phyloP scores from a whole-genome alignment of 164 flowering plant genomes.

The Vitis amurensis region DNA sequence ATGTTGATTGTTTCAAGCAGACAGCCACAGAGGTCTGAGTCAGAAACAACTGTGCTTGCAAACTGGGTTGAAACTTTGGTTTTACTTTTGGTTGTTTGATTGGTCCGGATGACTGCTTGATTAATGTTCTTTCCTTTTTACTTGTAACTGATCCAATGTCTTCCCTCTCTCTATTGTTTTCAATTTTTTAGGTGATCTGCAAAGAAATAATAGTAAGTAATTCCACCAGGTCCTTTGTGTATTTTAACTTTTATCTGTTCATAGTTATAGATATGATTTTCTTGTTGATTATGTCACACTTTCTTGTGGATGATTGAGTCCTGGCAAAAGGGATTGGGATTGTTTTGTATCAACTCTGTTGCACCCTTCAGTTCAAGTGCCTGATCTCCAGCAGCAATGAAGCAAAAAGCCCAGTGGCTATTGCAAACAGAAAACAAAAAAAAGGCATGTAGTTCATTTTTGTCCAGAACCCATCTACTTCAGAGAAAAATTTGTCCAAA shows the following conservation, averaged over 20 bases:
- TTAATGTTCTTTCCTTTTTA: neutral
- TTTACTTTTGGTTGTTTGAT: constrained; percentile 4
- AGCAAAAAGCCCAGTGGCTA: no score
- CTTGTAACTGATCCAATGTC: neutral
- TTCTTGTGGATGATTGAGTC: no score
- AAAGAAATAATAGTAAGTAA: constrained; percentile 8
- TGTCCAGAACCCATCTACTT: no score
- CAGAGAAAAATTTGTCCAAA: no score
- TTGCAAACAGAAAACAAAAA: no score
- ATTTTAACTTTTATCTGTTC: neutral
- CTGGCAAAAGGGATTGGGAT: no score
- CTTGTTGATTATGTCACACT: neutral
- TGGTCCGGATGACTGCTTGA: neutral
- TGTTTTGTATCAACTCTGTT: no score
- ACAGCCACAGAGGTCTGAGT: constrained; percentile 32
- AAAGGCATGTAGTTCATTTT: no score
- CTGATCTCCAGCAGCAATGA: no score
- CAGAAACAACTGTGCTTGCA: constrained; percentile 11
- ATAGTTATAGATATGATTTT: neutral
- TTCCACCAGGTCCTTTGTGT: constrained; percentile 3
- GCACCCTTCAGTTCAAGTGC: no score
- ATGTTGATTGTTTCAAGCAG: constrained; percentile 76
- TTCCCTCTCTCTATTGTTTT: neutral
- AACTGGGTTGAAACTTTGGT: neutral
- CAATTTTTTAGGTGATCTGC: neutral